Evolutionary conservation across 345 rosid genomes (phyloP), one percentile per base, ranked within the genome.

Genomic region (Melastoma malabathricum): DNA sequence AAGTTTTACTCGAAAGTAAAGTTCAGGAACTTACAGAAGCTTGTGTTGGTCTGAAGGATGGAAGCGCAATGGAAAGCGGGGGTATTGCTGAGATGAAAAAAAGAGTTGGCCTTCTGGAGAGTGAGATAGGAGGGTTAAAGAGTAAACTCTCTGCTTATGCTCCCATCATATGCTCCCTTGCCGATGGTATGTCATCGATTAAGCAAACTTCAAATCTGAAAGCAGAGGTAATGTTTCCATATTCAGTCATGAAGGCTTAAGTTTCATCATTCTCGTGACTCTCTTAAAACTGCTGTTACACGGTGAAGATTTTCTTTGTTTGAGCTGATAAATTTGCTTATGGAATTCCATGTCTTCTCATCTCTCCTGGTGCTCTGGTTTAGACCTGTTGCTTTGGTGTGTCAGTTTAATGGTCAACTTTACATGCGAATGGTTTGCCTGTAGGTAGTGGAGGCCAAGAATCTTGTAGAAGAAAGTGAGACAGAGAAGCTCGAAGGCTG

Each of bases 1-100:
- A 86, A 73, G 71, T 82, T 66, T 72, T 86, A 13, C 92, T 90
- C 58, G 74, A 82, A 60, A 69, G 66, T 54, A 77, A 72, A 68
- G 75, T 83, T 65, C 59, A 63, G 1, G 80, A 77, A 64, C 78
- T 87, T 59, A 57, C 60, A 54, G 74, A 64, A 53, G 63, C 70
- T 53, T 73, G 80, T 47, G 76, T 67, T 66, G 74, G 54, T 65
- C 80, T 92, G 52, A 74, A 76, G 68, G 76, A 57, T 20, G 76
- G 63, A 69, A 44, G 47, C 55, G 62, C 60, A 47, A 44, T 61
- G 19, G 81, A 75, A 57, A 69, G 63, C 19, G 55, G 14, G 34
- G 74, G 76, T 72, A 67, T 78, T 14, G 73, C 69, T 55, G 73
- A 73, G 66, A 74, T 92, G 81, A 79, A 75, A 72, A 84, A 76